These are phyloP conservation scores for Botrytis pseudocinerea DNA, from an alignment of 2,329 filamentous ascomycete genomes.

Conservation along the genomic window DNA sequence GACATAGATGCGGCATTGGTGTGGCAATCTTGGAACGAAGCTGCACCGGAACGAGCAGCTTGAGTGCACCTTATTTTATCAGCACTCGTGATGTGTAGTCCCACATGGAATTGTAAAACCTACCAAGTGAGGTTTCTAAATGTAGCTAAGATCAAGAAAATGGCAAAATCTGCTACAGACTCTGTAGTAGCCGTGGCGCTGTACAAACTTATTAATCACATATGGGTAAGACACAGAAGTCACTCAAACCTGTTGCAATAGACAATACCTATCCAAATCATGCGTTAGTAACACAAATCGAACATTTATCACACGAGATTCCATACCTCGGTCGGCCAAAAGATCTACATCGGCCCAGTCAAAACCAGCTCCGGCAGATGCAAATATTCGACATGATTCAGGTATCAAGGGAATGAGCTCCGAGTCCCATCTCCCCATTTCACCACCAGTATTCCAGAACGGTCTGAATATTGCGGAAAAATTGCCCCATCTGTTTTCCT, in stretches of 20 bases:
- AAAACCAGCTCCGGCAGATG: constrained; percentile 62
- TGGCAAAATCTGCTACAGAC: constrained; percentile 69
- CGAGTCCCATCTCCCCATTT: constrained; percentile 63
- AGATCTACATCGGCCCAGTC: constrained; percentile 63
- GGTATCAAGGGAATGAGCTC: constrained; percentile 59
- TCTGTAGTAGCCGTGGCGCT: constrained; percentile 68
- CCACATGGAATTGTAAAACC: too few relatives aligned
- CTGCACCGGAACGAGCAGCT: constrained; percentile 32
- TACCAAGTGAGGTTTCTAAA: constrained; percentile 69
- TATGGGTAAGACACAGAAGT: neutral
- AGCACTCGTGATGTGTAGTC: neutral
- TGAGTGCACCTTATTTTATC: constrained; percentile 33
- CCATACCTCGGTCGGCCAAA: constrained; percentile 55
- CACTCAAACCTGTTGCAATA: constrained; percentile 62
- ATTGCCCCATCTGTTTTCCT: constrained; percentile 55
- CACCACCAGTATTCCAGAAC: constrained; percentile 64
- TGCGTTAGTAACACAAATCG: neutral
- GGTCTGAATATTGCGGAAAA: constrained; percentile 56
- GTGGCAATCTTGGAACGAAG: constrained; percentile 59
- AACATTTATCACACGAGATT: neutral
- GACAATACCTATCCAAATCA: constrained; percentile 49
- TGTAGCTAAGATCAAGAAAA: constrained; percentile 67
- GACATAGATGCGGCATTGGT: constrained; percentile 58
- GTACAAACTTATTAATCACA: neutral
- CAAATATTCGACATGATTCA: constrained; percentile 54